These are phyloP conservation scores for Acacia melanoxylon DNA, from an alignment of 306 rosid genomes.

Conservation along the genomic window DNA sequence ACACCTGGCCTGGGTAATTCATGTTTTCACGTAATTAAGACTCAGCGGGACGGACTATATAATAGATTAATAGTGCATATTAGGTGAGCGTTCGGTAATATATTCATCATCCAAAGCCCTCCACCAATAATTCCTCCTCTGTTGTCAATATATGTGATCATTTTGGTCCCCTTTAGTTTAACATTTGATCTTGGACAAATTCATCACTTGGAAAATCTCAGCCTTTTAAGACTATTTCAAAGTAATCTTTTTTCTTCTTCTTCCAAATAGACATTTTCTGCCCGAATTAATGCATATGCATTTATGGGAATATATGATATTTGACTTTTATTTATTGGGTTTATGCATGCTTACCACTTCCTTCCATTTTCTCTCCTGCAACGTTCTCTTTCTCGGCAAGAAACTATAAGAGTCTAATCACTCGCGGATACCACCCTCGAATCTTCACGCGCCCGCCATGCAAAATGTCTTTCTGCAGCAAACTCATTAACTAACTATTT, in stretches of 20 bases:
- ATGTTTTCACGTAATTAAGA: background rate
- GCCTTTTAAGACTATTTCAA: background rate
- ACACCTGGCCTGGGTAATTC: background rate
- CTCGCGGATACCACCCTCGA: background rate
- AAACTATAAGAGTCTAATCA: background rate
- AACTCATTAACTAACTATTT: background rate
- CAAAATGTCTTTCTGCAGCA: background rate
- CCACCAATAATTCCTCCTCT: background rate
- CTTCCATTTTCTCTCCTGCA: background rate
- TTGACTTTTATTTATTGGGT: background rate
- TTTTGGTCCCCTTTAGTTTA: background rate
- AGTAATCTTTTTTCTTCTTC: background rate
- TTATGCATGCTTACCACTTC: background rate
- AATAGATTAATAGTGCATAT: background rate
- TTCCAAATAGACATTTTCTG: background rate
- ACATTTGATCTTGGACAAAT: background rate
- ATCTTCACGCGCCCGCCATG: background rate
- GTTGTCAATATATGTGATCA: background rate
- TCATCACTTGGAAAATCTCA: background rate
- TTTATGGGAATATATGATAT: background rate
- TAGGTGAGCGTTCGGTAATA: background rate
- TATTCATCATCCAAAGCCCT: background rate
- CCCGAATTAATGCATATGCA: background rate
- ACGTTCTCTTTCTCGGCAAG: background rate
- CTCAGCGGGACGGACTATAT: background rate